A percentile compares a stretch with the other conserved stretches of the same genome.
phyloP scores from a whole-genome alignment of 768 basidiomycete species.

The Dendrothele bispora region DNA sequence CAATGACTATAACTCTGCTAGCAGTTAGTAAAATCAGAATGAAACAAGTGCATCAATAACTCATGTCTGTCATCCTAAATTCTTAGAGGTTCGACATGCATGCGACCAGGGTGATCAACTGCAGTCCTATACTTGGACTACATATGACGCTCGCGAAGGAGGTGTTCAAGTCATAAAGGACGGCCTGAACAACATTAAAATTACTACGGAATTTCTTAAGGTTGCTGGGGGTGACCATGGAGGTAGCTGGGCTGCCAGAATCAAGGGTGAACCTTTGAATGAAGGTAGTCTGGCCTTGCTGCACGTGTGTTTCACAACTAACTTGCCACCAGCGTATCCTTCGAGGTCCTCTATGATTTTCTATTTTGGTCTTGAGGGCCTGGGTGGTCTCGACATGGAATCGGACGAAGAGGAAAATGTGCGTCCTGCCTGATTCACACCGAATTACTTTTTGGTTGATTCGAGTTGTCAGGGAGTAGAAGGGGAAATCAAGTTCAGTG shows the following conservation, averaged over 20 bases:
- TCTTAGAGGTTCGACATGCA: slow-evolving; percentile 75
- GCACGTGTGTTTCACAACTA: background rate
- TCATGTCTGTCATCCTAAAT: too few species aligned
- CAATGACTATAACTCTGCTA: slow-evolving; percentile 73
- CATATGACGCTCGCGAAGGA: slow-evolving; percentile 83
- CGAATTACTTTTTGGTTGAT: too few species aligned
- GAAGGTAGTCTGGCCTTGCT: slow-evolving; percentile 45
- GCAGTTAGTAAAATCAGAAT: slow-evolving; percentile 44
- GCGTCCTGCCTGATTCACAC: slow-evolving; percentile 18
- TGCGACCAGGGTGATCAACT: slow-evolving; percentile 88
- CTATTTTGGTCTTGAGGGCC: slow-evolving; percentile 85
- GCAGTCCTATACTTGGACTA: slow-evolving; percentile 82
- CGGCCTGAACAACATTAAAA: slow-evolving; percentile 76
- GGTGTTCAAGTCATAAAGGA: slow-evolving; percentile 86
- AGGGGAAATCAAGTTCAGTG: slow-evolving; percentile 68
- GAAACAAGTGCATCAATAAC: background rate
- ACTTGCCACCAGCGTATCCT: slow-evolving; percentile 33
- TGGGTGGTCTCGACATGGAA: slow-evolving; percentile 80
- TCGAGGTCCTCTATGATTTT: slow-evolving; percentile 79
- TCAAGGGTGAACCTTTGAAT: slow-evolving; percentile 79
- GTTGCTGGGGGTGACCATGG: slow-evolving; percentile 79
- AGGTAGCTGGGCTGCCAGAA: slow-evolving; percentile 86
- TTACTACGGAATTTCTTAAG: slow-evolving; percentile 86
- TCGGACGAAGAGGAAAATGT: slow-evolving; percentile 77
- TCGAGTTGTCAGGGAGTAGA: slow-evolving; percentile 60